Evolutionary conservation across 225 moss, liverwort and hornwort species (phyloP).

Genomic region (Marchantia polymorpha): DNA sequence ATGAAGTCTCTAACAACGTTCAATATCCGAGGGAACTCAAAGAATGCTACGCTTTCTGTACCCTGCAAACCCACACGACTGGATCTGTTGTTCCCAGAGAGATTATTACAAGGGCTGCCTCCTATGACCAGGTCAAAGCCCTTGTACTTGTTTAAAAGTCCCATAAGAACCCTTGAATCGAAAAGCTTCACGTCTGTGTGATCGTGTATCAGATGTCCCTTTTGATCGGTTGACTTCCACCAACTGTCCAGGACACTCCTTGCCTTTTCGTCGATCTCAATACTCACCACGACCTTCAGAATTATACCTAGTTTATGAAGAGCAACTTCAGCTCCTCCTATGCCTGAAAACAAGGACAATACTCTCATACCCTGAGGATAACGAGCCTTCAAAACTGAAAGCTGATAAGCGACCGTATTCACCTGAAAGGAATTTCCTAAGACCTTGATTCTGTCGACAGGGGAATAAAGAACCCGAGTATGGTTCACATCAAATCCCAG

Average conservation of each 20-base stretch:
- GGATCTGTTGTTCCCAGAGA: constrained; percentile 56
- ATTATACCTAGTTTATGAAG: constrained; percentile 61
- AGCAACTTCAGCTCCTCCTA: constrained; percentile 83
- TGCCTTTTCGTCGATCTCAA: constrained; percentile 57
- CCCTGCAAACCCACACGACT: constrained; percentile 58
- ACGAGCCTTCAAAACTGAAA: constrained; percentile 66
- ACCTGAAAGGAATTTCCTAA: constrained; percentile 79
- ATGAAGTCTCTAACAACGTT: constrained; percentile 52
- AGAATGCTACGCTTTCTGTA: constrained; percentile 57
- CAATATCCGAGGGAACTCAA: constrained; percentile 67
- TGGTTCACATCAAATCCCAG: constrained; percentile 68
- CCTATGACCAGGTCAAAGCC: constrained; percentile 80
- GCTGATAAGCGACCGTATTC: constrained; percentile 64
- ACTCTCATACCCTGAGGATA: constrained; percentile 67
- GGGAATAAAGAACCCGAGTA: constrained; percentile 40
- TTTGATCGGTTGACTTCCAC: constrained; percentile 63
- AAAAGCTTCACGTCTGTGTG: constrained; percentile 50
- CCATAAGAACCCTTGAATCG: constrained; percentile 31
- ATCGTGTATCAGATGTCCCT: constrained; percentile 48
- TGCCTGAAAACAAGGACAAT: constrained; percentile 69
- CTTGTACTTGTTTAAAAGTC: constrained; percentile 41
- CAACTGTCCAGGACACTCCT: constrained; percentile 58
- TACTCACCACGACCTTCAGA: constrained; percentile 64
- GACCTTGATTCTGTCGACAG: constrained; percentile 48
- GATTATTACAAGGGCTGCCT: constrained; percentile 69